Evolutionary conservation across 2,329 filamentous ascomycete genomes (phyloP), one percentile per base, ranked within the genome.

Genomic region (Aurifilum marmelostoma): DNA sequence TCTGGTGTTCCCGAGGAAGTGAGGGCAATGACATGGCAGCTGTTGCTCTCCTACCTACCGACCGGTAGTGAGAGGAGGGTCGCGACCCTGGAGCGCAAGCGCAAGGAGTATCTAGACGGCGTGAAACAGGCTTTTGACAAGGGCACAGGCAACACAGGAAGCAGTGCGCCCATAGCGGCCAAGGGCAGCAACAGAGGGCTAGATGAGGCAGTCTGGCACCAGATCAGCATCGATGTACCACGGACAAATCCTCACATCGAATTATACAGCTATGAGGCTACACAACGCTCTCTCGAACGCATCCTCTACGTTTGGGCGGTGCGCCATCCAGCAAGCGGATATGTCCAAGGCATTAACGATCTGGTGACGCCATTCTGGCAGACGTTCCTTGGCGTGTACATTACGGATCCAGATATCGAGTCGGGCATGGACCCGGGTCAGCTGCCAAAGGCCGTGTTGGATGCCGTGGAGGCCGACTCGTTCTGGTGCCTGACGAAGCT

Each of bases 401-500:
- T 98, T 71, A 94, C 93, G n/a, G 93, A 97, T 78, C 88, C 91
- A 37, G 91, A 97, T 76, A 93, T 98, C 61, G 94, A 97, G 78
- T 91, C 88, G 69, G 95, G 94, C 67, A 97, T 99, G 94, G 96
- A 99, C 78, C 96, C 96, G 0, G 96, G 95, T 1, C 95, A 98
- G 79, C 82, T 99, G 47, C 96, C 96, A 2, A 92, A 90, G 77
- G 87, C 93, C 47, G 97, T 99, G 8, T 83, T 99, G 52, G 96
- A 99, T 78, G 96, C 96, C 0, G 96, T 99, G 8, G 96, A 99
- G 81, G 96, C 96, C 8, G 96, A 99, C 81, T 93, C 94, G 0
- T 99, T 98, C 79, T 99, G 96, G 96, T 99, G 96, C 79, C 83
- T 99, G 71, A 97, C 96, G 0, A 99, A 99, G 79, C 85, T 99